Evolutionary conservation across 2,329 filamentous ascomycete genomes (phyloP).

Genomic region (Truncatella angustata): DNA sequence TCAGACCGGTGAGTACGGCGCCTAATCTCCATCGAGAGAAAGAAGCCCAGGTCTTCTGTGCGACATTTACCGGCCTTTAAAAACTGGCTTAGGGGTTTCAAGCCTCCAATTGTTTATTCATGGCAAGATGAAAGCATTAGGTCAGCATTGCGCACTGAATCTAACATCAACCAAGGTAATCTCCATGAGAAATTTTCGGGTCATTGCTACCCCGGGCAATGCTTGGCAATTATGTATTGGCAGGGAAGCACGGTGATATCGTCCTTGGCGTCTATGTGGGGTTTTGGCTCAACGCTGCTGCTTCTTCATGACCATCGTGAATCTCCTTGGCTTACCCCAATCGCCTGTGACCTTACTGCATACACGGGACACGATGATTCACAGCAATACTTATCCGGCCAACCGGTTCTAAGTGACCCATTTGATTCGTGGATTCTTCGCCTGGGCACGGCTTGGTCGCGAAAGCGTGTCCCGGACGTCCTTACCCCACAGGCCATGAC

Average conservation of each 20-base stretch:
- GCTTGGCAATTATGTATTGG: background rate
- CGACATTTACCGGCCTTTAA: too few species aligned
- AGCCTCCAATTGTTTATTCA: too few species aligned
- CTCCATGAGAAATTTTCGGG: background rate
- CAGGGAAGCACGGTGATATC: too few species aligned
- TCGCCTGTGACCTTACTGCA: too few species aligned
- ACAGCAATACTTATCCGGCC: background rate
- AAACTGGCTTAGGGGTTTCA: too few species aligned
- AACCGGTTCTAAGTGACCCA: background rate
- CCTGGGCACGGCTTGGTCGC: background rate
- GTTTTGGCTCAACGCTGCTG: background rate
- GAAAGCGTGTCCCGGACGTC: background rate
- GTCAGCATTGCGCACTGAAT: background rate
- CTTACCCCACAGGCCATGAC: background rate
- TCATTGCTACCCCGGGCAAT: background rate
- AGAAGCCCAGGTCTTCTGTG: too few species aligned
- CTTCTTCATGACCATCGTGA: background rate
- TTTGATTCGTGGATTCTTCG: background rate
- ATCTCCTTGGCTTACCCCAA: background rate
- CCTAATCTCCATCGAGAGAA: too few species aligned
- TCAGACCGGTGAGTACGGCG: too few species aligned
- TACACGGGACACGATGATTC: background rate
- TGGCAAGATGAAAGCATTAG: too few species aligned
- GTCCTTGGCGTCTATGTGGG: background rate
- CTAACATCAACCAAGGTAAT: background rate